These are phyloP conservation scores for Pisolithus microcarpus DNA, from an alignment of 768 basidiomycete genomes.

Conservation along the genomic window DNA sequence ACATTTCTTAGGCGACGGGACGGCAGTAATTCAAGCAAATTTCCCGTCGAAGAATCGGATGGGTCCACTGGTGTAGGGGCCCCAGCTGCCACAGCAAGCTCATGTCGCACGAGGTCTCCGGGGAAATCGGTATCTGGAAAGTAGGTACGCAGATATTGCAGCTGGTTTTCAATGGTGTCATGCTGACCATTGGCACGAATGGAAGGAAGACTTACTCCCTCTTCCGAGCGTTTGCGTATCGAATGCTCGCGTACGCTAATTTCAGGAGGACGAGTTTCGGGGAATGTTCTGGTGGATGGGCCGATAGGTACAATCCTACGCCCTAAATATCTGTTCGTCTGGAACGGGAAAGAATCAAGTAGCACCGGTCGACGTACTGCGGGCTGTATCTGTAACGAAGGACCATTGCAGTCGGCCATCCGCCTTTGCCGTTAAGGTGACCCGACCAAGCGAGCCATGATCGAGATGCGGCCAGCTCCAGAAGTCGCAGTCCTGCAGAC, in stretches of 20 bases:
- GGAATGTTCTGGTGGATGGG: conserved; percentile 43
- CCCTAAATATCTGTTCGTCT: conserved; percentile 16
- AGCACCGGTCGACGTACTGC: conserved; percentile 13
- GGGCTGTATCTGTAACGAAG: conserved; percentile 28
- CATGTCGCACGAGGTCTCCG: conserved; percentile 54
- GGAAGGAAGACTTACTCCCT: conserved; percentile 43
- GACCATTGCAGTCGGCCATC: conserved; percentile 48
- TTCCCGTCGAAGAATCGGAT: conserved; percentile 57
- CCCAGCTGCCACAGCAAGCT: conserved; percentile 42
- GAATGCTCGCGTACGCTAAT: conserved; percentile 25
- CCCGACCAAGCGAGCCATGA: conserved; percentile 48
- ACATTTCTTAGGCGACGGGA: conserved; percentile 20
- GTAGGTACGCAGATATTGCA: conserved; percentile 62
- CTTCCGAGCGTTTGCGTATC: conserved; percentile 50
- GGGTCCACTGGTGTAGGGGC: conserved; percentile 25
- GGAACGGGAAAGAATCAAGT: conserved; percentile 1
- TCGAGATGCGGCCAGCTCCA: conserved; percentile 49
- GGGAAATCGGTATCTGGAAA: conserved; percentile 72
- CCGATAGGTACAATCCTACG: conserved; percentile 28
- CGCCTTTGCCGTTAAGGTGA: conserved; percentile 40
- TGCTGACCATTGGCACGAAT: background rate
- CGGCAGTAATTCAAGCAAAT: conserved; percentile 39
- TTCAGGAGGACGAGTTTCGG: conserved; percentile 42
- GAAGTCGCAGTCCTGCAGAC: conserved; percentile 18
- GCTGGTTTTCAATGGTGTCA: conserved; percentile 33